Base-by-base conservation (phyloP, 2,329 filamentous ascomycete species). In the Beauveria sp. region DNA sequence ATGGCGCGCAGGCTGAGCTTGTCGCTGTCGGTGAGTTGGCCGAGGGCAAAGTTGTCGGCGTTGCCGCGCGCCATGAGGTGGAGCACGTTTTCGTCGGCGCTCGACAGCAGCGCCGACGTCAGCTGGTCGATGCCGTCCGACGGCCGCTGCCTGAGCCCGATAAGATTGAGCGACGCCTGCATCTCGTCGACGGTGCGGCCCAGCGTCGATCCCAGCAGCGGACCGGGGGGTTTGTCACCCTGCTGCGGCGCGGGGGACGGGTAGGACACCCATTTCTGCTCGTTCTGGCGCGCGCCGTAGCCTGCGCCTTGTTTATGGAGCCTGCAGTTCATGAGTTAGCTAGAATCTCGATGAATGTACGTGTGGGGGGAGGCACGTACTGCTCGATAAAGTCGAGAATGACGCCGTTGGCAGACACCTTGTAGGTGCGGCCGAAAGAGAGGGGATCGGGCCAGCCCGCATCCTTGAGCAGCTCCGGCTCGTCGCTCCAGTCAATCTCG, bases 341-440 rank as follows among this genome's bases (percentile, higher is more conserved):
- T 58, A 68, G 49, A 5, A 43, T 14, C 0, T 16, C 14, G n/a
- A 42, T 1, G 20, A 20, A 5, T 45, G 5, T 48, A 38, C 20
- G 31, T 26, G 3, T 22, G 22, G 18, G 12, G 26, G 34, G 28
- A 16, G 12, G 14, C 26, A 77, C 82, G 73, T 73, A 86, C 83
- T 80, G 79, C 63, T 83, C 77, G 54, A 96, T 85, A 72, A 96
- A 92, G 70, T 91, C 87, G 14, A 87, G 78, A 68, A 88, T 82
- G 66, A 92, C 79, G 42, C 86, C 86, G 68, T 79, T 79, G 64
- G 85, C 85, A 0, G 84, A 81, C 60, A 92, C 74, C 63, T 83
- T 83, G 71, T 88, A 87, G 24, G 85, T 77, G 31, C 83, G 81
- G n/a, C 88, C 88, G 69, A 85, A 87, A 18, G 83, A 81, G 61